Percentiles rank a stretch among this genome's conserved stretches.
Evolutionary conservation across 768 basidiomycete species (phyloP).

Genomic region (Daedalea quercina): DNA sequence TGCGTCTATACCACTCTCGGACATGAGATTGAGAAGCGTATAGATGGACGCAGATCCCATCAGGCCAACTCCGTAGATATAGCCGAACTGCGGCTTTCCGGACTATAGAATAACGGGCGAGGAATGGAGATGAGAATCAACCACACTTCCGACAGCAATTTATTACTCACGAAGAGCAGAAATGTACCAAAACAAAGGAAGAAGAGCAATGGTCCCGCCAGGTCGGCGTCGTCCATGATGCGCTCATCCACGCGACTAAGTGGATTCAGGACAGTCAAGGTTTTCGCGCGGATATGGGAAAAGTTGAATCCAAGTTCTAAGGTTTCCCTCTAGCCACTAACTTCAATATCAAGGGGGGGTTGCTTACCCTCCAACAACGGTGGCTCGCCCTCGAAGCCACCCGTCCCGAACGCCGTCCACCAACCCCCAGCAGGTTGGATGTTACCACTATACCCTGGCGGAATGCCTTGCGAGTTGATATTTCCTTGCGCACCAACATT

Average conservation of each 20-base stretch:
- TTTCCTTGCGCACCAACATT: slow-evolving; percentile 51
- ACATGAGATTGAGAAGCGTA: slow-evolving; percentile 95
- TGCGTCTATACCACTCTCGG: slow-evolving; percentile 88
- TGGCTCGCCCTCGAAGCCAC: slow-evolving; percentile 92
- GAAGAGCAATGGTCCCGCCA: slow-evolving; percentile 93
- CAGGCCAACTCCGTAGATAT: slow-evolving; percentile 97
- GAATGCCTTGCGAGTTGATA: slow-evolving; percentile 38
- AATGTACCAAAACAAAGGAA: slow-evolving; percentile 92
- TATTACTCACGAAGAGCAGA: slow-evolving; percentile 73
- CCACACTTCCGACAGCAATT: neutral
- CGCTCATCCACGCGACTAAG: slow-evolving; percentile 74
- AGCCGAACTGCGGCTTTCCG: slow-evolving; percentile 97
- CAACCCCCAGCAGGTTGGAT: slow-evolving; percentile 73
- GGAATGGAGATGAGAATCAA: slow-evolving; percentile 6
- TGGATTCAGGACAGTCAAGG: slow-evolving; percentile 93
- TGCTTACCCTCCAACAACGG: slow-evolving; percentile 85
- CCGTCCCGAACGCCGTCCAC: slow-evolving; percentile 96
- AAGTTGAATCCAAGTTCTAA: slow-evolving; percentile 98
- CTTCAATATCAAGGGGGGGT: neutral
- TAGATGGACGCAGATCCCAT: slow-evolving; percentile 91
- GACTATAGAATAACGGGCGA: too few species aligned
- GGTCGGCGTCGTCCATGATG: slow-evolving; percentile 99
- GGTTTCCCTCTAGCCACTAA: neutral
- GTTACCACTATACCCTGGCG: slow-evolving; percentile 57
- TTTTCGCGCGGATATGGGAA: slow-evolving; percentile 89